Evolutionary conservation across 768 basidiomycete species (phyloP).

Genomic region (Amanita rubescens): DNA sequence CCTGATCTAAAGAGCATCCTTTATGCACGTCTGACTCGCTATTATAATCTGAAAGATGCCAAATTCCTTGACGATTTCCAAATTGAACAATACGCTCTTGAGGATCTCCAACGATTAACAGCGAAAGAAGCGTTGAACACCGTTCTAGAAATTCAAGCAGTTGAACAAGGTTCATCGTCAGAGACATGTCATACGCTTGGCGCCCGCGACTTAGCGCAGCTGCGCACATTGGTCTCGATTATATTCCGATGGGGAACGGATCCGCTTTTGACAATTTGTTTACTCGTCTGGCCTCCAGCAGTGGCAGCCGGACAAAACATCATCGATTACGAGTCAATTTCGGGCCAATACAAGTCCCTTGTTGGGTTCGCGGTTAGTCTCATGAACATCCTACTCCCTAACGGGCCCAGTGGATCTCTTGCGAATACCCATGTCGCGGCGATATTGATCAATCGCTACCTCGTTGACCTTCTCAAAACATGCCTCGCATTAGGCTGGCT

Average conservation of each 20-base stretch:
- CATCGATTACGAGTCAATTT: constrained; percentile 35
- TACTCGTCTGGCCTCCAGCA: constrained; percentile 30
- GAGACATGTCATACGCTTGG: constrained; percentile 44
- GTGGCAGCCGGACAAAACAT: constrained; percentile 24
- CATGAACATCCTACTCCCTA: constrained; percentile 45
- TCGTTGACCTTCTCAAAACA: constrained; percentile 50
- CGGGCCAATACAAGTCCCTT: constrained; percentile 38
- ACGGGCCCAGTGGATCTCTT: constrained; percentile 37
- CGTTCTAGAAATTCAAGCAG: constrained; percentile 38
- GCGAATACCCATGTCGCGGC: constrained; percentile 57
- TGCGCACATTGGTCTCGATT: constrained; percentile 61
- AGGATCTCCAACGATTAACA: constrained; percentile 43
- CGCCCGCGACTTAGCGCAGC: constrained; percentile 53
- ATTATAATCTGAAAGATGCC: constrained; percentile 23
- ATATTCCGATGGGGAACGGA: constrained; percentile 68
- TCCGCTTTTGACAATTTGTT: constrained; percentile 40
- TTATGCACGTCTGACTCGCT: constrained; percentile 30
- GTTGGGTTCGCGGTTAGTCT: constrained; percentile 35
- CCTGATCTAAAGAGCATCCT: constrained; percentile 31
- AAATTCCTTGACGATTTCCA: constrained; percentile 8
- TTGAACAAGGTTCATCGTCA: constrained; percentile 14
- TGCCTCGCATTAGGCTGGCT: constrained; percentile 69
- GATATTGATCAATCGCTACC: constrained; percentile 47
- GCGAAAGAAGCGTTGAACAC: constrained; percentile 48
- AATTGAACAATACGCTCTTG: constrained; percentile 19